Conservation (phyloP, 2,329 filamentous ascomycete genomes). For the Zalaria obscura region DNA sequence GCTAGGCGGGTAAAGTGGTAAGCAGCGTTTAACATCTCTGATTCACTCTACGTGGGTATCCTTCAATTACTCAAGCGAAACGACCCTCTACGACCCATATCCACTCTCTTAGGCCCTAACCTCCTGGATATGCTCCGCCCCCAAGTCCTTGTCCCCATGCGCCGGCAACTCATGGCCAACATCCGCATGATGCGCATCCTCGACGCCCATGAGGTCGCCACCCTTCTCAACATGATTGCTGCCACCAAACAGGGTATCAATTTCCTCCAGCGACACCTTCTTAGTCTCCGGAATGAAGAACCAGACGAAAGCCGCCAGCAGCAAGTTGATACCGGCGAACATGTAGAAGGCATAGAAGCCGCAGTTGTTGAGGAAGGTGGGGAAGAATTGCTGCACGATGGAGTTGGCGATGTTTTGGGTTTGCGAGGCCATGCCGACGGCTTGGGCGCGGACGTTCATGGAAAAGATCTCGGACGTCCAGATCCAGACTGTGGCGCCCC, state of each 20-base stretch:
- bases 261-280: constrained; percentile 38
- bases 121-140: constrained; percentile 10
- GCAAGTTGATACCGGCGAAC: constrained; percentile 33
- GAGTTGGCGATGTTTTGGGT: constrained; percentile 48
- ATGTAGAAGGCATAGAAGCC: constrained; percentile 43
- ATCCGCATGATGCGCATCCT: constrained; percentile 19
- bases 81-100: too few relatives aligned
- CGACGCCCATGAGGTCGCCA: constrained; percentile 28
- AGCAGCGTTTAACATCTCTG: too few relatives aligned
- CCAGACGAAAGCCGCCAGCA: constrained; percentile 26
- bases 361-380: constrained; percentile 46
- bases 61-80: too few relatives aligned
- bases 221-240: constrained; percentile 42
- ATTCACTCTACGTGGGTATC: too few relatives aligned
- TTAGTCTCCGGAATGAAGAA: constrained; percentile 30
- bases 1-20: too few relatives aligned
- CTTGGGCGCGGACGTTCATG: constrained; percentile 59
- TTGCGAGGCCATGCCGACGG: constrained; percentile 50
- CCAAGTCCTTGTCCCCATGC: constrained; percentile 3
- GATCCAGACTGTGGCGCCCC: constrained; percentile 58
- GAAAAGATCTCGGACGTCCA: constrained; percentile 57
- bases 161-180: not conserved
- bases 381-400: constrained; percentile 58
- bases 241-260: constrained; percentile 42
- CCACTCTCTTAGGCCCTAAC: not conserved